A percentile compares a stretch with the other conserved stretches of the same genome.
These are phyloP conservation scores for Holtermanniella nyarrowii DNA, from an alignment of 768 basidiomycete genomes.

Conservation along the genomic window DNA sequence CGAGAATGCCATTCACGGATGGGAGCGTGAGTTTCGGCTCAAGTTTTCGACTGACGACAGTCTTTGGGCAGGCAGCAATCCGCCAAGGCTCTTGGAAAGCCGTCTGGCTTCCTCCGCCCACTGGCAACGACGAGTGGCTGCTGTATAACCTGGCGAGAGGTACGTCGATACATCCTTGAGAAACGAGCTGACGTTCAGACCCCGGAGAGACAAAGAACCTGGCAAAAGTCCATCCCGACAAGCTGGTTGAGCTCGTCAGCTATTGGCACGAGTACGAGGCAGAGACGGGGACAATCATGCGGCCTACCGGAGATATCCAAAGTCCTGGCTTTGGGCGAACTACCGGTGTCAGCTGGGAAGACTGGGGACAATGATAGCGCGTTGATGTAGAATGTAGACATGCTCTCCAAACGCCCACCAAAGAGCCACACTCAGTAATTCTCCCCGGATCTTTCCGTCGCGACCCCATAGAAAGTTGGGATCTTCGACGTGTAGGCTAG, in stretches of 20 bases:
- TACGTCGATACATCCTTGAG: neutral
- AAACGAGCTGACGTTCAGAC: slow-evolving; percentile 7
- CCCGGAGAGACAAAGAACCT: slow-evolving; percentile 23
- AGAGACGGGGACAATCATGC: slow-evolving; percentile 20
- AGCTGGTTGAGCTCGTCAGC: slow-evolving; percentile 17
- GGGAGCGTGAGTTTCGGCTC: slow-evolving; percentile 22
- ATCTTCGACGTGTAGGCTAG: no score
- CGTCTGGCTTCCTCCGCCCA: slow-evolving; percentile 23
- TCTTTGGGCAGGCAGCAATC: slow-evolving; percentile 30
- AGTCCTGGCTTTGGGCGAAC: slow-evolving; percentile 11
- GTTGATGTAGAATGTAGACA: neutral
- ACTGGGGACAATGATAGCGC: slow-evolving; percentile 15
- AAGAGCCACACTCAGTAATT: no score
- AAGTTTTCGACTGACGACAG: slow-evolving; percentile 3
- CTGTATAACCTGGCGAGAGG: slow-evolving; percentile 20
- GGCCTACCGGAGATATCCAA: slow-evolving; percentile 1
- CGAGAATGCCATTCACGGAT: slow-evolving; percentile 25
- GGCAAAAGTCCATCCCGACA: slow-evolving; percentile 10
- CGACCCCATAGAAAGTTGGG: neutral
- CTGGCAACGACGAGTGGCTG: slow-evolving; percentile 25
- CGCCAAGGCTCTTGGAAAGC: slow-evolving; percentile 31
- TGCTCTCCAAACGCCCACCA: neutral
- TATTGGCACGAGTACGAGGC: slow-evolving; percentile 24
- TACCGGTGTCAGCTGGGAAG: slow-evolving; percentile 21
- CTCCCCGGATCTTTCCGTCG: no score